phyloP scores from a whole-genome alignment of 169 alveolate genomes.

The Cryptosporidium muris region DNA sequence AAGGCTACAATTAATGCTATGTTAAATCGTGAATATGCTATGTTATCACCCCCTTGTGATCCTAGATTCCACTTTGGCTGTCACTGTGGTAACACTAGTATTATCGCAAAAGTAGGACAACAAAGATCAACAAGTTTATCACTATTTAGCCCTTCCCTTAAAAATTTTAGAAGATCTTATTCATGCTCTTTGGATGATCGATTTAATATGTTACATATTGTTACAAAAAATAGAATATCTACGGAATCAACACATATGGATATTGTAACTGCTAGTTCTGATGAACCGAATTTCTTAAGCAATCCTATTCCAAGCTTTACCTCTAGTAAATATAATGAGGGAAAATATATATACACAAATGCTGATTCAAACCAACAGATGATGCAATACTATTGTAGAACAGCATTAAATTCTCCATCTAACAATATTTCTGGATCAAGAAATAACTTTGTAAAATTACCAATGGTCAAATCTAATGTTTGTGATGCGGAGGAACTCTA shows the following conservation, averaged over 20 bases:
- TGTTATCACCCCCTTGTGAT: conserved; percentile 62
- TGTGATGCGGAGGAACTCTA: conserved; percentile 37
- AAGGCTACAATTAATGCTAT: conserved; percentile 60
- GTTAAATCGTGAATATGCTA: conserved; percentile 54
- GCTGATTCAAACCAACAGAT: too few species aligned
- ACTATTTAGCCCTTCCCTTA: too few species aligned
- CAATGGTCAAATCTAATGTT: conserved; percentile 31
- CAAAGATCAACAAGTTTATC: not conserved
- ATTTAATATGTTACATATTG: too few species aligned
- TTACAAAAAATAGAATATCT: too few species aligned
- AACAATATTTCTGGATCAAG: not conserved
- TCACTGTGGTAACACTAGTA: conserved; percentile 31
- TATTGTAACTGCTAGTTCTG: not conserved
- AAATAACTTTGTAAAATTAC: not conserved
- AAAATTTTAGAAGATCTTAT: too few species aligned
- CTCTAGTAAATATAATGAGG: too few species aligned
- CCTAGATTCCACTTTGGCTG: conserved; percentile 71
- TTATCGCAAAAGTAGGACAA: not conserved
- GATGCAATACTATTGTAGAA: too few species aligned
- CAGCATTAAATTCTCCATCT: not conserved
- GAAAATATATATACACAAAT: too few species aligned
- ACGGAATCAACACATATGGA: too few species aligned
- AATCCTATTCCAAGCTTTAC: conserved; percentile 6
- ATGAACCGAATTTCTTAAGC: not conserved
- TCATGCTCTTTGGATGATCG: not conserved